Evolutionary conservation across 345 rosid species (phyloP), one percentile per base, ranked within the genome.

Genomic region (Eutrema heterophyllum): DNA sequence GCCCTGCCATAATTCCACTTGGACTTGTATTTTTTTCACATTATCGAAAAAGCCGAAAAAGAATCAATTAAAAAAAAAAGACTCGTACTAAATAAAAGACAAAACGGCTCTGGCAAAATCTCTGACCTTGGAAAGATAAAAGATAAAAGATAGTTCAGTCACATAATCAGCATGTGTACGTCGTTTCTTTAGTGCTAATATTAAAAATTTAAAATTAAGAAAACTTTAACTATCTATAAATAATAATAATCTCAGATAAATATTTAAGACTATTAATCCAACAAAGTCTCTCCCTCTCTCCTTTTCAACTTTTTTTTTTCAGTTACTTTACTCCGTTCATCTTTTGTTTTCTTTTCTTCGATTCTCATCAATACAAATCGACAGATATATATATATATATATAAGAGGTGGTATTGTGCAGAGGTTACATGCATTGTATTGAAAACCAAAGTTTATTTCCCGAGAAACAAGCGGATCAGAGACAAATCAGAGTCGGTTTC

Each of bases 161-260:
- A 88, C 88, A 87, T 84, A 86, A 86, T 86, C 87, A 87, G 94
- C 96, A 89, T 89, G 97, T 75, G 83, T 85, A 85, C 94, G 88
- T 86, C 83, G 85, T 78, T 85, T 78, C 83, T 76, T 79, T 48
- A 74, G 59, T 67, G 61, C 27, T 26, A 29, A 58, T 49, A 32
- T 29, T 54, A 60, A 16, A 10, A 5, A 10, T 30, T 7, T 7
- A 9, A 9, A 24, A 48, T 58, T 32, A 48, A 50, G 9, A 30
- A 60, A 35, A 70, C 7, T 49, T 21, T 46, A 70, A 55, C 2
- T 49, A 57, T 35, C 48, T 43, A 14, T 61, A 57, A 58, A 74
- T 72, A 74, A 39, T 57, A 8, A 48, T 13, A 36, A 52, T 65
- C 78, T 76, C 54, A 53, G 48, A 66, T 21, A 50, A 43, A 55